Evolutionary conservation across 139 green algal genomes (phyloP).

Genomic region (Coccomyxa sp.): DNA sequence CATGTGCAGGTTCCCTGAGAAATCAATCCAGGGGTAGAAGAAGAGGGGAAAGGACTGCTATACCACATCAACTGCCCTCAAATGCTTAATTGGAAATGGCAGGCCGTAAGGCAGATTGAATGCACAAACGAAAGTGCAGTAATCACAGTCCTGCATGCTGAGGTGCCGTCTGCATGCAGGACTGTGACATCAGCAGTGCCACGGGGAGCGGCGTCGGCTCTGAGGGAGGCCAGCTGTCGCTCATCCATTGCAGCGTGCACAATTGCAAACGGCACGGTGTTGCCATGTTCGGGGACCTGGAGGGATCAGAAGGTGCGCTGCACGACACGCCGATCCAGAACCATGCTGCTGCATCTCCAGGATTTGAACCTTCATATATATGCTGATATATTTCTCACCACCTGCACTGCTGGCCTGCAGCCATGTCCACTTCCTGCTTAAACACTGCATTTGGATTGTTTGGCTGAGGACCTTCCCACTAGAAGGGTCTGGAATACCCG

Average conservation of each 20-base stretch:
- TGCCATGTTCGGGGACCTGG: constrained; percentile 35
- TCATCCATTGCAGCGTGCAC: constrained; percentile 21
- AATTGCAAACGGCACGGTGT: constrained; percentile 42
- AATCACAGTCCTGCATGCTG: too few relatives aligned
- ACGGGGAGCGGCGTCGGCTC: constrained; percentile 33
- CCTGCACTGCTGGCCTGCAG: too few relatives aligned
- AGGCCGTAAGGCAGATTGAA: too few relatives aligned
- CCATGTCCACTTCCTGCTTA: too few relatives aligned
- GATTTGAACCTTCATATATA: neutral
- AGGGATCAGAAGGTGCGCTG: constrained; percentile 1
- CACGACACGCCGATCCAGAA: neutral
- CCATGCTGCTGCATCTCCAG: neutral
- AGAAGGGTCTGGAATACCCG: neutral
- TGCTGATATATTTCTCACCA: too few relatives aligned
- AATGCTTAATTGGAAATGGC: too few relatives aligned
- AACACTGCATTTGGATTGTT: too few relatives aligned
- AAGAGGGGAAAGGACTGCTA: too few relatives aligned
- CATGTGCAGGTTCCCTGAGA: too few relatives aligned
- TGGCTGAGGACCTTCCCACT: neutral
- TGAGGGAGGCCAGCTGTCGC: constrained; percentile 21
- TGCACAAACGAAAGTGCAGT: too few relatives aligned
- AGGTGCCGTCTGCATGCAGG: constrained; percentile 1
- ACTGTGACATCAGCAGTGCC: constrained; percentile 35
- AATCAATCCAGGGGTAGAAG: too few relatives aligned
- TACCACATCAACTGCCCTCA: too few relatives aligned